A percentile compares a stretch with the other conserved stretches of the same genome.
Evolutionary conservation across 805 yeast genomes (phyloP).

Genomic region (Candida silvicultrix): DNA sequence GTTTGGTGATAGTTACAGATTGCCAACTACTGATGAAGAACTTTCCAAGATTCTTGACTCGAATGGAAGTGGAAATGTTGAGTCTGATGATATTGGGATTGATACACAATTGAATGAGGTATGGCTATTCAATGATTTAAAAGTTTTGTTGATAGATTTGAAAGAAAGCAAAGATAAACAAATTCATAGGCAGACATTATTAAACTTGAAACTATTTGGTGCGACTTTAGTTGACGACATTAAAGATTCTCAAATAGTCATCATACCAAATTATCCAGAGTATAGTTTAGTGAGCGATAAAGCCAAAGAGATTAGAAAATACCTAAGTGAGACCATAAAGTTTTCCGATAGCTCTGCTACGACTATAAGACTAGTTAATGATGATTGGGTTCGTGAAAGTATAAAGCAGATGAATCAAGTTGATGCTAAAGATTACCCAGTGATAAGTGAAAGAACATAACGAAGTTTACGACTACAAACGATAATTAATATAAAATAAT

Average conservation of each 20-base stretch:
- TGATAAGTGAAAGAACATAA: not conserved
- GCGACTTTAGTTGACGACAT: conserved; percentile 31
- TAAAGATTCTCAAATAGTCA: conserved; percentile 31
- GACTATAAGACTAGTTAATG: conserved; percentile 28
- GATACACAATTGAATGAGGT: conserved; percentile 7
- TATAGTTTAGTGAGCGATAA: not conserved
- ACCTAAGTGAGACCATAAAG: conserved; percentile 4
- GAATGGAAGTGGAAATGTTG: not conserved
- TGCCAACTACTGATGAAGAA: conserved; percentile 15
- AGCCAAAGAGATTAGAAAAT: conserved; percentile 5
- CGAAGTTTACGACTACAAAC: not conserved
- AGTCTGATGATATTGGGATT: conserved; percentile 10
- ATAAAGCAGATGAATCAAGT: conserved; percentile 25
- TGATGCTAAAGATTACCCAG: conserved; percentile 26
- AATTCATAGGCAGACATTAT: conserved; percentile 9
- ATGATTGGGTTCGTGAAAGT: conserved; percentile 30
- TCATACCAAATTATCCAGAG: conserved; percentile 24
- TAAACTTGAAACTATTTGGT: conserved; percentile 35
- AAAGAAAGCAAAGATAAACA: conserved; percentile 5
- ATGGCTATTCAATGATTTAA: conserved; percentile 31
- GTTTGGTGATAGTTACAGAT: conserved; percentile 56
- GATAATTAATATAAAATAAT: not conserved
- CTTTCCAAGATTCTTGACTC: not conserved
- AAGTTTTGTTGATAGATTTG: conserved; percentile 25
- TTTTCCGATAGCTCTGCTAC: conserved; percentile 7